Evolutionary conservation across 225 moss, liverwort and hornwort genomes (phyloP).

Genomic region (Pleurozium schreberi): DNA sequence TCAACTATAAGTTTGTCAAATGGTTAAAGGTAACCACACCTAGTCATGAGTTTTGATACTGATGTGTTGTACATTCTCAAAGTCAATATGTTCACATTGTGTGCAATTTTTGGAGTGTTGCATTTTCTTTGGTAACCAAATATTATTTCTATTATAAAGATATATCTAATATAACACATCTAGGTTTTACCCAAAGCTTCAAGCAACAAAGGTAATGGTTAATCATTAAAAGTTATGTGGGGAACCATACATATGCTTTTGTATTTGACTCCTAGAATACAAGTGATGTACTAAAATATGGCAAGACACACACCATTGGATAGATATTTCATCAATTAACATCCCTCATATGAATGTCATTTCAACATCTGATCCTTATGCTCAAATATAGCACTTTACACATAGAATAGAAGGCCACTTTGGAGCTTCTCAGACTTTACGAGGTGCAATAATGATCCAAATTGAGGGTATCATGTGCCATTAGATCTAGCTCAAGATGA

Average conservation of each 20-base stretch:
- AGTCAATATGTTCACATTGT: not conserved
- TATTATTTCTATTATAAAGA: too few relatives aligned
- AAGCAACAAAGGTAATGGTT: too few relatives aligned
- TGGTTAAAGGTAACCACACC: not conserved
- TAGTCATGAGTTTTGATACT: not conserved
- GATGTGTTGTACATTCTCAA: not conserved
- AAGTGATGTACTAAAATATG: not conserved
- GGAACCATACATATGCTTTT: not conserved
- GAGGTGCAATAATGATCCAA: not conserved
- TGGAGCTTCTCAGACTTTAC: fast-evolving
- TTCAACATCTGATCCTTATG: too few relatives aligned
- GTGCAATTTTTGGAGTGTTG: not conserved
- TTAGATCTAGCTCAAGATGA: not conserved
- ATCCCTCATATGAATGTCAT: not conserved
- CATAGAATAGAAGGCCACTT: fast-evolving
- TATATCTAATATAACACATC: not conserved
- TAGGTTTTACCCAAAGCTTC: not conserved
- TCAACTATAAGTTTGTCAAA: not conserved
- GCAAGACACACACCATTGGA: too few relatives aligned
- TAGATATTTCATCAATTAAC: not conserved
- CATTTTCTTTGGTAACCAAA: too few relatives aligned
- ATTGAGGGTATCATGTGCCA: not conserved
- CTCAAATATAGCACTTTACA: too few relatives aligned
- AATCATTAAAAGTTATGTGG: fast-evolving
- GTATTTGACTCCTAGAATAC: not conserved